Conservation (phyloP, 352 stramenopile genomes). For the Pythium guiyangense region DNA sequence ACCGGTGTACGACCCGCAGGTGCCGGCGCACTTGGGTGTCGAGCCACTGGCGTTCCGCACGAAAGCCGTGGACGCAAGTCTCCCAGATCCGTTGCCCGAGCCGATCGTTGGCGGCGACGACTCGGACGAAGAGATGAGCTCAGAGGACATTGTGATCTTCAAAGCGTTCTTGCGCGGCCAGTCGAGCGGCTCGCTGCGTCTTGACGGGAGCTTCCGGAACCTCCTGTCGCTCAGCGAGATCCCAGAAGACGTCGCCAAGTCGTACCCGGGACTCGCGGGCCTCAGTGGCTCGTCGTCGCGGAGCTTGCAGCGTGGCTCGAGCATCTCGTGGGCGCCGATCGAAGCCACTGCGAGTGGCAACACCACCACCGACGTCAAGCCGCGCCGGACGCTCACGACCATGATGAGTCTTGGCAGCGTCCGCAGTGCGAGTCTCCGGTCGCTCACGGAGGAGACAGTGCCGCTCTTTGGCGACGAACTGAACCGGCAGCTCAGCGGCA, state of each 20-base stretch:
- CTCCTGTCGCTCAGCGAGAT: constrained; percentile 29
- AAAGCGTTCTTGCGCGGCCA: constrained; percentile 53
- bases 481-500: constrained; percentile 39
- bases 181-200: constrained; percentile 37
- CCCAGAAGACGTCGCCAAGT: constrained; percentile 6
- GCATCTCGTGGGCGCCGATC: constrained; percentile 12
- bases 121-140: constrained; percentile 44
- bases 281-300: constrained; percentile 8
- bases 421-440: constrained; percentile 45
- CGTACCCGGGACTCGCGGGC: constrained; percentile 7
- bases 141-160: constrained; percentile 57
- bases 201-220: constrained; percentile 21
- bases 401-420: constrained; percentile 60
- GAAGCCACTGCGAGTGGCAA: constrained; percentile 12
- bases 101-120: constrained; percentile 37
- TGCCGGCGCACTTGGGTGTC: not conserved
- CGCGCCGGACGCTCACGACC: constrained; percentile 25
- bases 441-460: constrained; percentile 40
- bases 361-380: constrained; percentile 2
- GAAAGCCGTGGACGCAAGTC: too few relatives aligned
- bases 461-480: constrained; percentile 51
- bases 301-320: constrained; percentile 13
- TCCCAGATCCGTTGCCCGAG: constrained; percentile 19
- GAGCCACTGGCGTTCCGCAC: too few relatives aligned
- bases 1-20: not conserved